Percentiles rank a stretch among this genome's conserved stretches.
Conservation (phyloP, 1,284 basidiomycete species). For the Austroboletus niveus region DNA sequence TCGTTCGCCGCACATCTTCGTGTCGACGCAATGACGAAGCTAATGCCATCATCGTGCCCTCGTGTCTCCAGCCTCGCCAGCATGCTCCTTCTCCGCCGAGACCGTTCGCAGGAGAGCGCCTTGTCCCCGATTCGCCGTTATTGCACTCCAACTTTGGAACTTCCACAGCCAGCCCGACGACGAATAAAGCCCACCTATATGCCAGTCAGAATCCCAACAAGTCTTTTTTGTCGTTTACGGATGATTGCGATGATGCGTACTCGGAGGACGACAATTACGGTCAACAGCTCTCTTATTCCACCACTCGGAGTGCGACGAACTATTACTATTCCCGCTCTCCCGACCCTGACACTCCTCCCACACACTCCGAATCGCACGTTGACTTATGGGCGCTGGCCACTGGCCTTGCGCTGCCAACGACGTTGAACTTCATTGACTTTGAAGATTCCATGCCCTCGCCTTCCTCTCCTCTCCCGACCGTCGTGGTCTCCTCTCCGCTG, state of each 20-base stretch:
- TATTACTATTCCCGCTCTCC: slow-evolving; percentile 1
- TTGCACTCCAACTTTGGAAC: slow-evolving; percentile 62
- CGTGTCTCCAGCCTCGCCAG: slow-evolving; percentile 11
- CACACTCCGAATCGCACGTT: background rate
- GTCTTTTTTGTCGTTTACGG: slow-evolving; percentile 27
- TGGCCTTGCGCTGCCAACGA: slow-evolving; percentile 3
- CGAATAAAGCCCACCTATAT: slow-evolving; percentile 32
- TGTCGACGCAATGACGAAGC: slow-evolving; percentile 20
- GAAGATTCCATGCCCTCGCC: slow-evolving; percentile 32
- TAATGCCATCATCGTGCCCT: background rate
- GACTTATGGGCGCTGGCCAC: slow-evolving; percentile 18
- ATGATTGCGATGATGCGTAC: slow-evolving; percentile 12
- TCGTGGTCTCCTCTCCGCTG: slow-evolving; percentile 44
- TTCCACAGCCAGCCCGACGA: slow-evolving; percentile 51
- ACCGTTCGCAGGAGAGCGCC: slow-evolving; percentile 1
- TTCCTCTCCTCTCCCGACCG: slow-evolving; percentile 41
- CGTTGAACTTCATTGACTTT: slow-evolving; percentile 5
- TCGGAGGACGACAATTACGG: slow-evolving; percentile 8
- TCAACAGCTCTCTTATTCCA: background rate
- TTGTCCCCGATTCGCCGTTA: slow-evolving; percentile 51
- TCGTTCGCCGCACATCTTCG: slow-evolving; percentile 40
- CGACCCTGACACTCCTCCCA: background rate
- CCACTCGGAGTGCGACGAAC: background rate
- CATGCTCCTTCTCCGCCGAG: slow-evolving; percentile 3
- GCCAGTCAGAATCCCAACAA: slow-evolving; percentile 19